phyloP scores from a whole-genome alignment of 352 stramenopile species.

The Phytopythium sindhum region DNA sequence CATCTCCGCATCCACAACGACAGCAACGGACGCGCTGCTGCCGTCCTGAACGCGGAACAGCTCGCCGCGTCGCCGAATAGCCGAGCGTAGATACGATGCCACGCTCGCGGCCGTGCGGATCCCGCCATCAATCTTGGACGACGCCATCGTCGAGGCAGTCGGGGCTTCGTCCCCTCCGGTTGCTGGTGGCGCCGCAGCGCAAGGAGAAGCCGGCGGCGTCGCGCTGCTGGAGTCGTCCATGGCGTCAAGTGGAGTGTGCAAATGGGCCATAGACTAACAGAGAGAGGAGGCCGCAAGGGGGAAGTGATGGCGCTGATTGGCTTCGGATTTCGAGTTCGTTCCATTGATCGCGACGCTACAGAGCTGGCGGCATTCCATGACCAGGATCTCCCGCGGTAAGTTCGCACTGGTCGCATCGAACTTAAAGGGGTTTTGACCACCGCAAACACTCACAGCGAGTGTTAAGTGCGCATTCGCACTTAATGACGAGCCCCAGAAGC shows the following conservation, averaged over 20 bases:
- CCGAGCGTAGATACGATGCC: constrained; percentile 40
- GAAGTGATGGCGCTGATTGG: neutral
- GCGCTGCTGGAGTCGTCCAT: neutral
- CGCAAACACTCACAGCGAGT: too few relatives aligned
- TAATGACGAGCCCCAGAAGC: neutral
- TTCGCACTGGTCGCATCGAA: neutral
- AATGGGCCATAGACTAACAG: neutral
- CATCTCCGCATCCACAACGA: neutral
- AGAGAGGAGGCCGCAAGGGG: neutral
- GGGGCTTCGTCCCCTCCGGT: neutral
- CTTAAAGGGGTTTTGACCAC: neutral
- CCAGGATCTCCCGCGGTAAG: neutral
- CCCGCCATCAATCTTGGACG: constrained; percentile 1
- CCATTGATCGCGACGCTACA: constrained; percentile 1
- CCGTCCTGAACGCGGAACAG: neutral
- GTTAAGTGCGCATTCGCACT: neutral
- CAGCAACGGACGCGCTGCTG: neutral
- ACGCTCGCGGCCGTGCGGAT: constrained; percentile 21
- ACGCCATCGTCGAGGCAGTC: neutral
- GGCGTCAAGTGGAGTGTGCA: neutral
- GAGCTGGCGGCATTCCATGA: neutral
- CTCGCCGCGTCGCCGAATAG: constrained; percentile 12
- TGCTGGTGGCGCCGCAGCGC: neutral
- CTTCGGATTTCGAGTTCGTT: neutral
- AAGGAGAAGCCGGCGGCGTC: neutral